Percentiles rank a stretch among this genome's conserved stretches.
phyloP scores from a whole-genome alignment of 2,329 filamentous ascomycete species.

The Coleophoma eucalyptorum region DNA sequence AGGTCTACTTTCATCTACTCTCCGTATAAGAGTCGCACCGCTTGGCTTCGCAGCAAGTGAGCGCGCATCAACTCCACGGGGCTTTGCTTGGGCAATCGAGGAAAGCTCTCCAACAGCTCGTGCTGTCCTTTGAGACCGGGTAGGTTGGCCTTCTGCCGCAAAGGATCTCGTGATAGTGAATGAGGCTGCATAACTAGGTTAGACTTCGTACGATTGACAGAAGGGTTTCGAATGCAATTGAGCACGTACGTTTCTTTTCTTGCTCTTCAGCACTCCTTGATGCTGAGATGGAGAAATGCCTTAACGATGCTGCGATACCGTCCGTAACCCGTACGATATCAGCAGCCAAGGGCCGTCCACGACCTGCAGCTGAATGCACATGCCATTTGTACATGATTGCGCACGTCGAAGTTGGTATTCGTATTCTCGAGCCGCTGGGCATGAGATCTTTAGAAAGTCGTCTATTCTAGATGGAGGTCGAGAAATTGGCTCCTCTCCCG shows the following conservation, averaged over 20 bases:
- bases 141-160: constrained; percentile 7
- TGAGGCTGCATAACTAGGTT: too few relatives aligned
- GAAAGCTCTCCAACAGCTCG: constrained; percentile 22
- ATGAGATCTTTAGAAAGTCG: background rate
- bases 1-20: constrained; percentile 5
- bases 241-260: constrained; percentile 8
- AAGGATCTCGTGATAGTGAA: constrained; percentile 1
- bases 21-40: constrained; percentile 13
- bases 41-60: constrained; percentile 24
- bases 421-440: background rate
- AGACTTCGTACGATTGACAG: too few relatives aligned
- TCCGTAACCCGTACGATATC: constrained; percentile 24
- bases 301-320: constrained; percentile 26
- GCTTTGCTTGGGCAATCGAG: constrained; percentile 14
- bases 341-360: constrained; percentile 20
- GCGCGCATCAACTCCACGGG: constrained; percentile 26
- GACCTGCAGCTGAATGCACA: constrained; percentile 25
- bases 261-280: constrained; percentile 14
- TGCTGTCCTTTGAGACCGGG: constrained; percentile 15
- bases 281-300: constrained; percentile 25
- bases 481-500: too few relatives aligned
- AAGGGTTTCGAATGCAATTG: background rate
- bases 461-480: too few relatives aligned
- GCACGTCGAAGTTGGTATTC: background rate
- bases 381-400: constrained; percentile 30